A percentile compares a stretch with the other conserved stretches of the same genome.
phyloP scores from a whole-genome alignment of 78 protist species.

The Isochrysis galbana region DNA sequence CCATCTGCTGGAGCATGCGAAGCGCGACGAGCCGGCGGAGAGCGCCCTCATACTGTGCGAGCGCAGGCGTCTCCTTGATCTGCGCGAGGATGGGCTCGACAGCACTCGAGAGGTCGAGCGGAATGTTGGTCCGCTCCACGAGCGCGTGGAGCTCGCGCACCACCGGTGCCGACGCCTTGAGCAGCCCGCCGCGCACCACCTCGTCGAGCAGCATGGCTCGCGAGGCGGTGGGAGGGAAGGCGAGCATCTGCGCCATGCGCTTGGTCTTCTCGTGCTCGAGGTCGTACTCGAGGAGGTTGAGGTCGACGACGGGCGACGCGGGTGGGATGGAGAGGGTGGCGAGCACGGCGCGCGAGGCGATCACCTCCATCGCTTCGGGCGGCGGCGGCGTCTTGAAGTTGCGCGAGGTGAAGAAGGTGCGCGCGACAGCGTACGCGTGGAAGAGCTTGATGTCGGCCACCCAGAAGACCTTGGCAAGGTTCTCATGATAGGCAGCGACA shows the following conservation, averaged over 20 bases:
- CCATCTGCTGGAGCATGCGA: slow-evolving; percentile 61
- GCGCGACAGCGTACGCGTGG: slow-evolving; percentile 60
- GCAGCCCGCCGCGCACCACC: slow-evolving; percentile 34
- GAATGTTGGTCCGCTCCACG: neutral
- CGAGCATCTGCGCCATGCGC: slow-evolving; percentile 42
- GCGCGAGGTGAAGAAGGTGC: neutral
- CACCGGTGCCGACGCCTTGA: slow-evolving; percentile 48
- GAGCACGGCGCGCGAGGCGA: slow-evolving; percentile 49
- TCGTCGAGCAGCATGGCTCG: slow-evolving; percentile 12
- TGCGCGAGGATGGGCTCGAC: slow-evolving; percentile 49
- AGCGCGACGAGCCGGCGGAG: slow-evolving; percentile 55
- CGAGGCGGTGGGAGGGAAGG: neutral
- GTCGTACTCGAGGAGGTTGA: slow-evolving; percentile 15
- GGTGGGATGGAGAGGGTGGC: slow-evolving; percentile 38
- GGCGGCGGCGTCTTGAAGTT: slow-evolving; percentile 31
- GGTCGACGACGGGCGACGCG: neutral
- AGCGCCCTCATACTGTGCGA: slow-evolving; percentile 46
- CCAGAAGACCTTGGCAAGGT: slow-evolving; percentile 81
- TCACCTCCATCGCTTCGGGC: neutral
- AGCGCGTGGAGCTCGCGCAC: slow-evolving; percentile 41
- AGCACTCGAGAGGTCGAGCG: slow-evolving; percentile 35
- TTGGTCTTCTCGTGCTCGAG: slow-evolving; percentile 42
- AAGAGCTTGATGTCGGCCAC: slow-evolving; percentile 70
- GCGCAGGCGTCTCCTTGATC: neutral
- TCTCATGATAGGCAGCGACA: neutral